These are phyloP conservation scores for Fusarium pseudocircinatum DNA, from an alignment of 2,329 filamentous ascomycete genomes.

Conservation along the genomic window DNA sequence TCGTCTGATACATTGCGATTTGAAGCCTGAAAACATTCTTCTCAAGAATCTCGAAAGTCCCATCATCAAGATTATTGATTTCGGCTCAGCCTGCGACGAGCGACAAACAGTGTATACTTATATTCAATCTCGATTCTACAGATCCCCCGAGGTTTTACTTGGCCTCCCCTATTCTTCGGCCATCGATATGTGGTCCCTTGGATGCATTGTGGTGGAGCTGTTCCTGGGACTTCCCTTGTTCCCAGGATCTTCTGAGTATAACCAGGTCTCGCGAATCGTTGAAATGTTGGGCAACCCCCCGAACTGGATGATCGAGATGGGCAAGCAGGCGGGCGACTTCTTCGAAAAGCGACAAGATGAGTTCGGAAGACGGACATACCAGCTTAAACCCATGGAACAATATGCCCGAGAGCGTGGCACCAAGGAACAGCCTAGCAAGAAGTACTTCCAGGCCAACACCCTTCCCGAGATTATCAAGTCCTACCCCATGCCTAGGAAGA, in stretches of 20 bases:
- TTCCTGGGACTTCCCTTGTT: conserved; percentile 95
- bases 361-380: conserved; percentile 88
- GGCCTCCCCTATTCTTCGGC: conserved; percentile 97
- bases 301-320: conserved; percentile 99
- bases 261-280: conserved; percentile 95
- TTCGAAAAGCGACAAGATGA: conserved; percentile 94
- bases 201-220: conserved; percentile 97
- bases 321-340: conserved; percentile 96
- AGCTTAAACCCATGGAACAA: conserved; percentile 97
- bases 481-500: conserved; percentile 98
- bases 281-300: conserved; percentile 98
- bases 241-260: conserved; percentile 97
- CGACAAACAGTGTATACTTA: conserved; percentile 99
- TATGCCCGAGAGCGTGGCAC: conserved; percentile 95
- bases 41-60: conserved; percentile 98
- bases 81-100: conserved; percentile 97
- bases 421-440: conserved; percentile 99
- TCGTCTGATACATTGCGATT: conserved; percentile 94
- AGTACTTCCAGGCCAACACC: conserved; percentile 96
- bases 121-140: conserved; percentile 97
- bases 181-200: conserved; percentile 99
- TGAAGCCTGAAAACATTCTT: conserved; percentile 98
- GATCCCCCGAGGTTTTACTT: conserved; percentile 94
- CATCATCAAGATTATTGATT: conserved; percentile 99
- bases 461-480: conserved; percentile 97